Evolutionary conservation across 2,329 filamentous ascomycete species (phyloP), one percentile per base, ranked within the genome.

Genomic region (Rhexocercosporidium sp.): DNA sequence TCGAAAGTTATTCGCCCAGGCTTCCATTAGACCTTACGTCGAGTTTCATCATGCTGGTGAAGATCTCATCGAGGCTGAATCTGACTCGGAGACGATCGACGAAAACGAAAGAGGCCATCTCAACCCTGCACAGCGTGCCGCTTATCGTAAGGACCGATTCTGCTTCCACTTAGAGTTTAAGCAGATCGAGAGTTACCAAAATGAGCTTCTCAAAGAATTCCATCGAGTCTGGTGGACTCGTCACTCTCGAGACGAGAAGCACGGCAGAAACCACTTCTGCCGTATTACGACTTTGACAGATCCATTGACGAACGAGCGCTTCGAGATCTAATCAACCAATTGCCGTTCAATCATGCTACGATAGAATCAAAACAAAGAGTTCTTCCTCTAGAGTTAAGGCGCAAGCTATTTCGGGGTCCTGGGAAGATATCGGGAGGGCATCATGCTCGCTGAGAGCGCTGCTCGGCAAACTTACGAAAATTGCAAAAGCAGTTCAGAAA

Each of bases 301-400:
- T 61, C 66, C 66, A 31, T 47, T 68, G 29, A 63, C 63, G 3
- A 59, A 44, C 20, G 49, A 53, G 14, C 14, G 11, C 3, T 65
- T 68, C 53, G 11, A 41, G 11, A 41, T 66, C 22, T 66, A 47
- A 27, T 3, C n/a, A n/a, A n/a, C n/a, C n/a, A n/a, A n/a, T n/a
- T n/a, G n/a, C n/a, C n/a, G n/a, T n/a, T n/a, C n/a, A n/a, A n/a
- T n/a, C n/a, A n/a, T n/a, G n/a, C n/a, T n/a, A n/a, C n/a, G n/a
- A n/a, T n/a, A n/a, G n/a, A n/a, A n/a, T n/a, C n/a, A n/a, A n/a
- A n/a, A n/a, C n/a, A n/a, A n/a, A n/a, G n/a, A n/a, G n/a, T n/a
- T n/a, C n/a, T n/a, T n/a, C n/a, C n/a, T n/a, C n/a, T n/a, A n/a
- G n/a, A n/a, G n/a, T n/a, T n/a, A n/a, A n/a, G n/a, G n/a, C n/a